Base-by-base conservation (phyloP, 208 protist genomes). In the Trypanosoma caninum region DNA sequence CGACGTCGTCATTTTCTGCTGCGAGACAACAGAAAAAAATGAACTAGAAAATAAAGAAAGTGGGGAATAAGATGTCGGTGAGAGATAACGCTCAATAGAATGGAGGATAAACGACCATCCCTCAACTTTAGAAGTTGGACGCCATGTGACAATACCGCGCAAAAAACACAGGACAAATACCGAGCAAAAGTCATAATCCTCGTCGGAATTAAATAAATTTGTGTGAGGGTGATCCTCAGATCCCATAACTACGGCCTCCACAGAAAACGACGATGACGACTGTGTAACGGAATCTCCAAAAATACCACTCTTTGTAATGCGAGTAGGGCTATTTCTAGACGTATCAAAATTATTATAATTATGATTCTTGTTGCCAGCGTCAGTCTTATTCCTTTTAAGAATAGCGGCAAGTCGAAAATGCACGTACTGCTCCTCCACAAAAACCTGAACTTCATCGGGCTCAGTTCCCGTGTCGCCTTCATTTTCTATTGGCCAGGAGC, bases 1-100 rank as follows among this genome's bases (percentile, higher is more conserved):
- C 20, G 72, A 68, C 16, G 77, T 78, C 40, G 46, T 74, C 13
- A 76, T 34, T 25, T 44, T 46, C 14, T 28, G 20, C 23, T 33
- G 35, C 16, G 40, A 30, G 25, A 33, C n/a, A n/a, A n/a, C n/a
- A n/a, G n/a, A n/a, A n/a, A n/a, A n/a, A n/a, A n/a, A n/a, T n/a
- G n/a, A n/a, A n/a, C n/a, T n/a, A n/a, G n/a, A n/a, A n/a, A n/a
- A n/a, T n/a, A n/a, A n/a, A n/a, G n/a, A n/a, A n/a, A n/a, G n/a
- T n/a, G n/a, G n/a, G n/a, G n/a, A n/a, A n/a, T n/a, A 7, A 11
- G 28, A 28, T 34, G 27, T 33, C 18, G 7, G 33, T 14, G 13
- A 28, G 18, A 53, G 46, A 18, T 28, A 30, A 20, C 50, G 50
- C 42, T 34, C 16, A 16, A 58, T 2, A 11, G 5, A 13, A 23